Evolutionary conservation across 1,284 basidiomycete species (phyloP), one percentile per base, ranked within the genome.

Genomic region (Erythrobasidium hasegawianum): DNA sequence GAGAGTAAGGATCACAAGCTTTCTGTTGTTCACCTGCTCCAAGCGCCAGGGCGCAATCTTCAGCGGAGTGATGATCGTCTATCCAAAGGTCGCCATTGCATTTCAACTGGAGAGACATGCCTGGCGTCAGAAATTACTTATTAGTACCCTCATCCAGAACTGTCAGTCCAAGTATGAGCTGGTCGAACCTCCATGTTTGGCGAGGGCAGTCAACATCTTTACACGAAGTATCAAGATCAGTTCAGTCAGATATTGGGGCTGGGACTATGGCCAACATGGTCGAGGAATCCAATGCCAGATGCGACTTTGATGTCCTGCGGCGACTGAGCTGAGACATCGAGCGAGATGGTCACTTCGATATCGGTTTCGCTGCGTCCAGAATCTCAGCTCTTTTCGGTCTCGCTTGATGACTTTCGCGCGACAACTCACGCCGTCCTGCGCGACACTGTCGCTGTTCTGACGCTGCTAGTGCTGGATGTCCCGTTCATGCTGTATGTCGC

Each of bases 41-140:
- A 20, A 76, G 61, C 13, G 75, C 75, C 24, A 76, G 64, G 16
- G 75, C 71, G 41, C 71, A 84, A 87, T 84, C 83, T 89, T 92
- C 93, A 83, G 95, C 92, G 52, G 95, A 92, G 80, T 99, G 96
- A 78, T 99, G 96, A 80, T 99, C 96, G 79, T 99, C 96, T 70
- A 98, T 97, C 85, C 88, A 90, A 16, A 98, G 82, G 78, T 99
- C 96, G 57, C 96, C 96, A 74, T 89, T 86, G 79, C 93, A 97
- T 73, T 88, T 87, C 79, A 98, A 83, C 13, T 83, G 85, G 62
- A 99, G 81, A 0, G 90, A 93, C 85, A 94, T 88, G 70, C 90
- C 90, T 68, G 55, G n/a, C n/a, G n/a, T n/a, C n/a, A 26, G 4
- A 9, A 18, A 14, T 10, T 8, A 20, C 57, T 38, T n/a, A 5